A percentile compares a stretch with the other conserved stretches of the same genome.
These are phyloP conservation scores for Populus hybrid DNA, from an alignment of 441 rosid genomes.

Conservation along the genomic window DNA sequence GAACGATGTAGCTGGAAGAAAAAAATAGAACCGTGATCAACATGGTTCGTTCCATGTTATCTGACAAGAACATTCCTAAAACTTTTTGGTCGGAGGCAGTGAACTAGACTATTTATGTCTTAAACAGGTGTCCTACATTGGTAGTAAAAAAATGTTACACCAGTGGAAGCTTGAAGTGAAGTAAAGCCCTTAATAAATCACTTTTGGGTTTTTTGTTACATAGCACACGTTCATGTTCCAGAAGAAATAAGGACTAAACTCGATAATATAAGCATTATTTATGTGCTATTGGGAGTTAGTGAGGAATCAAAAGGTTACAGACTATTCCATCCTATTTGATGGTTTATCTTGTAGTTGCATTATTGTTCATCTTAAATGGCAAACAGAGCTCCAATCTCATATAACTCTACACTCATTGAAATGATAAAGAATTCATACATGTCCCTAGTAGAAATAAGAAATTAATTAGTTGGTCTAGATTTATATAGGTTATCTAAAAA, in stretches of 20 bases:
- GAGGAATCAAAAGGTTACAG: not conserved
- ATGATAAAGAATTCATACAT: constrained; percentile 26
- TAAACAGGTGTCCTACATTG: not conserved
- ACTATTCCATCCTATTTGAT: not conserved
- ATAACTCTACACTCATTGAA: constrained; percentile 46
- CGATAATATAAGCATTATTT: not conserved
- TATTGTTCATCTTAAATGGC: constrained; percentile 33
- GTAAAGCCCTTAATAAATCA: not conserved
- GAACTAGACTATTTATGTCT: not conserved
- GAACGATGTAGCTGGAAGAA: not conserved
- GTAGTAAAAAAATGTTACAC: not conserved
- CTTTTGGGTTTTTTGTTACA: not conserved
- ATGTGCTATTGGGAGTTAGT: not conserved
- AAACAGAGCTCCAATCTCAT: constrained; percentile 38
- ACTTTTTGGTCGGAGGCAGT: not conserved
- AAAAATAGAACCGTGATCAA: not conserved
- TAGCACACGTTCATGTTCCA: not conserved
- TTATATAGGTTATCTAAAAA: too few relatives aligned
- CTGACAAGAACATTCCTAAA: too few relatives aligned
- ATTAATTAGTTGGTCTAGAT: too few relatives aligned
- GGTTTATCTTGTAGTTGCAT: constrained; percentile 9
- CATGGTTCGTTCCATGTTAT: not conserved
- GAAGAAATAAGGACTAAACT: not conserved
- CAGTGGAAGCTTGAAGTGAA: not conserved
- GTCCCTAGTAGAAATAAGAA: not conserved